These are phyloP conservation scores for Lentinula aciculospora DNA, from an alignment of 768 basidiomycete genomes.

Conservation along the genomic window DNA sequence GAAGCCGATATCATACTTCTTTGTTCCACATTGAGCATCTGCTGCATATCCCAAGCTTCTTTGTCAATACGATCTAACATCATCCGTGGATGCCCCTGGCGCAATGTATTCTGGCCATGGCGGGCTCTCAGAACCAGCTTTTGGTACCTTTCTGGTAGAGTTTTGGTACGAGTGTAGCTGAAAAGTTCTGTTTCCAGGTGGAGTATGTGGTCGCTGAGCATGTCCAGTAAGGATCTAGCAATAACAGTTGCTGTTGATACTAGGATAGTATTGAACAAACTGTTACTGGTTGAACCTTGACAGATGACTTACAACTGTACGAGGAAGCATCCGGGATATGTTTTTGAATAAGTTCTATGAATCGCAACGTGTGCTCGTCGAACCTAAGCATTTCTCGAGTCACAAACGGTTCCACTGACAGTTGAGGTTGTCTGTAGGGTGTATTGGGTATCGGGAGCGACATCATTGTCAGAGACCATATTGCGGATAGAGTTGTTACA, in stretches of 20 bases:
- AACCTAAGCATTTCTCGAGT: conserved; percentile 17
- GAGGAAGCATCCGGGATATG: conserved; percentile 20
- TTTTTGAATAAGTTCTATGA: conserved; percentile 17
- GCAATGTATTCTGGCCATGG: conserved; percentile 1
- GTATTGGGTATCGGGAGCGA: conserved; percentile 18
- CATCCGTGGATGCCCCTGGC: background rate
- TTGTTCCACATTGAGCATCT: background rate
- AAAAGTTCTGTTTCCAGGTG: conserved; percentile 19
- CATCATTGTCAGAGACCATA: conserved; percentile 39
- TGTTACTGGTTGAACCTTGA: background rate
- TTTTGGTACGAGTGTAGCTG: conserved; percentile 12
- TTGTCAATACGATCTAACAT: background rate
- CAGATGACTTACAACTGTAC: conserved; percentile 9
- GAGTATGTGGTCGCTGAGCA: conserved; percentile 21
- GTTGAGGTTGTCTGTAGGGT: background rate
- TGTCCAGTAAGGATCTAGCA: conserved; percentile 26
- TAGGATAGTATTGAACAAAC: background rate
- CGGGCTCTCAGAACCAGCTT: background rate
- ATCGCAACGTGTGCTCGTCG: conserved; percentile 26
- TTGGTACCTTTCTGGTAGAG: background rate
- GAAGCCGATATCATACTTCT: background rate
- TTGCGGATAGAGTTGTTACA: conserved; percentile 28
- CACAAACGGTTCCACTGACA: background rate
- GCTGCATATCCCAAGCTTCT: background rate
- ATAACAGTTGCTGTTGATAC: conserved; percentile 26